Evolutionary conservation across 2,329 filamentous ascomycete species (phyloP).

Genomic region (Colletotrichum sp.): DNA sequence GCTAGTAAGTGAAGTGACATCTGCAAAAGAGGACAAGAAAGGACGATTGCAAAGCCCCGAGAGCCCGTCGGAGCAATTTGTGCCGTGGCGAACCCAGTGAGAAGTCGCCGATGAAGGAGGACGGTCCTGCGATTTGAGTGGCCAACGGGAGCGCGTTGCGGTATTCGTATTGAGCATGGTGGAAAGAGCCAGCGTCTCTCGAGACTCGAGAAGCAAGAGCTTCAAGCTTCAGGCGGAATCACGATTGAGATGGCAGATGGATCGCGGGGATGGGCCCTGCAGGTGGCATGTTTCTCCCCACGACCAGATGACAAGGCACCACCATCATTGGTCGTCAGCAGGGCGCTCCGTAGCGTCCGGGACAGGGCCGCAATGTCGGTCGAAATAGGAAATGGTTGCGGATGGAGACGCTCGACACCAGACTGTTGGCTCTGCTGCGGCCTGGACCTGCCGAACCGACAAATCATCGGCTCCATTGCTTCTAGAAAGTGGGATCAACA

Average conservation of each 20-base stretch:
- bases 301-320: neutral
- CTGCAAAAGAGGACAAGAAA: neutral
- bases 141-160: neutral
- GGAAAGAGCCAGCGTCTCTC: neutral
- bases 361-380: slow-evolving; percentile 1
- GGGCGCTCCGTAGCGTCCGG: slow-evolving; percentile 5
- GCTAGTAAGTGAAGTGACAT: neutral
- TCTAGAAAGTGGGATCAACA: neutral
- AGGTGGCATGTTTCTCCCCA: neutral
- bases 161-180: neutral
- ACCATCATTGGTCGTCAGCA: slow-evolving; percentile 3
- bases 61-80: neutral
- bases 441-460: neutral
- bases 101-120: neutral
- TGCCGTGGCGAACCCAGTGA: neutral
- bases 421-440: neutral
- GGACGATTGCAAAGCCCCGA: neutral
- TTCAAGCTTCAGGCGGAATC: neutral
- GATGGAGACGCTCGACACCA: neutral
- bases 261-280: neutral
- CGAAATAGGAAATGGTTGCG: slow-evolving; percentile 21
- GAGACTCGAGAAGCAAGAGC: neutral
- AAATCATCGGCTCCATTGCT: neutral
- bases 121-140: neutral
- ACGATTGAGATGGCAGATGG: slow-evolving; percentile 15